A percentile compares a stretch with the other conserved stretches of the same genome.
phyloP scores from a whole-genome alignment of 2,329 filamentous ascomycete species.

The Sclerotinia trifoliorum region DNA sequence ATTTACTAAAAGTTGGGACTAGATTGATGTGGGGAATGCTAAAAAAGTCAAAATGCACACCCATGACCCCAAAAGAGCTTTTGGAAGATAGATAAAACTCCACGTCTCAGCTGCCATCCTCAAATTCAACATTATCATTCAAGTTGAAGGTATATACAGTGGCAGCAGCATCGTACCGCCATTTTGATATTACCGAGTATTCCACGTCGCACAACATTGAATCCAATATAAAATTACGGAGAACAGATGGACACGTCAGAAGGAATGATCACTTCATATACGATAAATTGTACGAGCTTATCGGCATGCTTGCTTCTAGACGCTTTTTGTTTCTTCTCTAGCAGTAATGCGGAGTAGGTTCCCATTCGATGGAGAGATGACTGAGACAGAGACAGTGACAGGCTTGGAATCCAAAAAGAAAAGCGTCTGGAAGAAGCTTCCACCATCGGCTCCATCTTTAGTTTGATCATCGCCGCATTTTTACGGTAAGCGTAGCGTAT shows the following conservation, averaged over 20 bases:
- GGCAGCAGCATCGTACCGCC: background rate
- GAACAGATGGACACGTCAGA: constrained; percentile 1
- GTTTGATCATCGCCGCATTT: background rate
- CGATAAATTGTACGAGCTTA: background rate
- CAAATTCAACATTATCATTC: background rate
- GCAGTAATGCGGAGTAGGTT: background rate
- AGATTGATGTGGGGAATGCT: background rate
- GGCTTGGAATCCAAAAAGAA: background rate
- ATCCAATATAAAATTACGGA: background rate
- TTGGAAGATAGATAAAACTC: background rate
- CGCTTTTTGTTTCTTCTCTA: background rate
- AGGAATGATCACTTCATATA: background rate
- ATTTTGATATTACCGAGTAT: background rate
- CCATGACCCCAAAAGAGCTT: background rate
- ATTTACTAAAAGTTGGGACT: background rate
- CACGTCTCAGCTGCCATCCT: background rate
- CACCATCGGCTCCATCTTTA: background rate
- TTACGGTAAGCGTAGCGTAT: background rate
- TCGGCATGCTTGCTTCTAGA: background rate
- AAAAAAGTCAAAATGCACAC: background rate
- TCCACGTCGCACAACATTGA: background rate
- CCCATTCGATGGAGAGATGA: background rate
- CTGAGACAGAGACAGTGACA: background rate
- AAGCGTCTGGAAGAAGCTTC: background rate
- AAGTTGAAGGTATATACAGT: background rate